Evolutionary conservation across 2,329 filamentous ascomycete species (phyloP).

Genomic region (Onygenales sp.): DNA sequence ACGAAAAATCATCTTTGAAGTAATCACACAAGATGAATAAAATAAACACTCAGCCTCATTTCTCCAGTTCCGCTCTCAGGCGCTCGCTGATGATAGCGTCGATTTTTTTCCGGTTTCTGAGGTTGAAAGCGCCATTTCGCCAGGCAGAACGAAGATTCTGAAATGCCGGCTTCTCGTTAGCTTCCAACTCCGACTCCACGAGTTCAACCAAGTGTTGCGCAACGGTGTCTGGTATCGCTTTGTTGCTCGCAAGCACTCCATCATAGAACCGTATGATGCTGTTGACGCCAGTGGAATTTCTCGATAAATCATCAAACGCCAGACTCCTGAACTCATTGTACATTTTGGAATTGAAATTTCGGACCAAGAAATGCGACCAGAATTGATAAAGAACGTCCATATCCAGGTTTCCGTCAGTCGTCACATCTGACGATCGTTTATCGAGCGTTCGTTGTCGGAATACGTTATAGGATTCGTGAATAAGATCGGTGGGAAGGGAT

Average conservation of each 20-base stretch:
- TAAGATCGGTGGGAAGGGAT: conserved; percentile 34
- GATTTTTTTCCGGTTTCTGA: conserved; percentile 50
- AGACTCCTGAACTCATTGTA: conserved; percentile 63
- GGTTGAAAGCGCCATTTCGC: conserved; percentile 44
- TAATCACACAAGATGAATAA: background rate
- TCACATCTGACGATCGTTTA: conserved; percentile 37
- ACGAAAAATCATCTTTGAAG: background rate
- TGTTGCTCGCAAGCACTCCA: conserved; percentile 43
- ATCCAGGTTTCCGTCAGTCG: conserved; percentile 23
- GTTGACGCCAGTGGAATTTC: conserved; percentile 48
- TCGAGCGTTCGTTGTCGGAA: conserved; percentile 42
- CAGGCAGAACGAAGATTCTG: conserved; percentile 43
- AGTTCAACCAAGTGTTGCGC: conserved; percentile 47
- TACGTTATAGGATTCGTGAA: conserved; percentile 39
- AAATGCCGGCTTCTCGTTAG: conserved; percentile 37
- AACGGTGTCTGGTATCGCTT: conserved; percentile 40
- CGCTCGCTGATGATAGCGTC: conserved; percentile 42
- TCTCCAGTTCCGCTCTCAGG: conserved; percentile 45
- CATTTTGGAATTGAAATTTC: conserved; percentile 66
- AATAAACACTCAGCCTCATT: conserved; percentile 15
- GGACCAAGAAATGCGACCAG: conserved; percentile 63
- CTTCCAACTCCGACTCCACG: conserved; percentile 38
- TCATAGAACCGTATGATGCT: conserved; percentile 59
- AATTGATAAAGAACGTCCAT: conserved; percentile 63
- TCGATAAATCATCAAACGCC: conserved; percentile 55